Conservation (phyloP, 768 basidiomycete genomes). For the Rhizopogon rudus region DNA sequence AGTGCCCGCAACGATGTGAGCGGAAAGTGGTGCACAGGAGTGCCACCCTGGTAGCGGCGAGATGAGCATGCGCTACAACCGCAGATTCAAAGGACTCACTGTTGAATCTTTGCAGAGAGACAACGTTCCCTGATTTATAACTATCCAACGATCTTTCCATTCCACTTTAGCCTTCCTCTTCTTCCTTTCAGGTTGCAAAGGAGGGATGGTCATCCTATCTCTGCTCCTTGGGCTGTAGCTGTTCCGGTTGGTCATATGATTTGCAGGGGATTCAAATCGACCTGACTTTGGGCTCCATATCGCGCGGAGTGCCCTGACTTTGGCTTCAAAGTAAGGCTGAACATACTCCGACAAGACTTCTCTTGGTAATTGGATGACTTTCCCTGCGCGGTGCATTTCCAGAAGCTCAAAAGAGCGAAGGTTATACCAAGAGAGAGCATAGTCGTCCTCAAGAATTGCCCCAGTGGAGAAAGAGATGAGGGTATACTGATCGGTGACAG, state of each 20-base stretch:
- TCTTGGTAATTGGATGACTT: constrained; percentile 40
- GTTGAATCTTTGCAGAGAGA: constrained; percentile 47
- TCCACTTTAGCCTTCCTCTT: constrained; percentile 38
- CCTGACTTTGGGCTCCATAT: constrained; percentile 27
- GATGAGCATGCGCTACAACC: neutral
- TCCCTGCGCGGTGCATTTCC: constrained; percentile 52
- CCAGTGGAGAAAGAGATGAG: constrained; percentile 67
- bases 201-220: constrained; percentile 5
- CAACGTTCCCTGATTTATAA: constrained; percentile 55
- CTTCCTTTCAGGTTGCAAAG: constrained; percentile 15
- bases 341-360: constrained; percentile 37
- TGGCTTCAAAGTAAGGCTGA: constrained; percentile 56
- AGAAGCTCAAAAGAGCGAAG: constrained; percentile 61
- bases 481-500: constrained; percentile 36
- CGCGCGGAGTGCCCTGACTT: constrained; percentile 46
- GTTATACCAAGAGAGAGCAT: constrained; percentile 50
- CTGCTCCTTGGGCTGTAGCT: constrained; percentile 6
- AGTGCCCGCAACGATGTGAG: constrained; percentile 38
- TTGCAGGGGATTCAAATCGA: constrained; percentile 20
- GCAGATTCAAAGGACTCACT: constrained; percentile 31
- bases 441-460: constrained; percentile 65
- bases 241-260: neutral
- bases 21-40: constrained; percentile 34
- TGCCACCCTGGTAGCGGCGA: constrained; percentile 28
- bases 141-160: constrained; percentile 60